A percentile compares a stretch with the other conserved stretches of the same genome.
Conservation (phyloP, 306 rosid genomes). For the Vigna angularis region DNA sequence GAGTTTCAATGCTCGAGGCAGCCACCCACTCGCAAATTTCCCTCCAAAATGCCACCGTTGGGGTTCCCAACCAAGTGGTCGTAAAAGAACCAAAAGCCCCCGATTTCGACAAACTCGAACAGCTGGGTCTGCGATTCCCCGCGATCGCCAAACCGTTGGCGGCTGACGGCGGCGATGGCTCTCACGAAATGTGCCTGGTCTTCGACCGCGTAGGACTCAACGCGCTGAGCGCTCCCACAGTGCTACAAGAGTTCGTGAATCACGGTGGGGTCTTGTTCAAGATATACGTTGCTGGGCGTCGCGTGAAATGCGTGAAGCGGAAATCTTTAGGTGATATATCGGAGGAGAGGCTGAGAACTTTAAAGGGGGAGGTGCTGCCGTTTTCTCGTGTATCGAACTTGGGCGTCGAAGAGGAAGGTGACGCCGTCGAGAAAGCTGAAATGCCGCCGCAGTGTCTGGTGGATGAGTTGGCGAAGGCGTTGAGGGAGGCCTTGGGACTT, state of each 20-base stretch:
- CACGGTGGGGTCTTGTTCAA: conserved; percentile 81
- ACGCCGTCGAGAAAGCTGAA: conserved; percentile 43
- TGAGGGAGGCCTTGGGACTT: conserved; percentile 61
- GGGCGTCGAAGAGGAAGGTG: not conserved
- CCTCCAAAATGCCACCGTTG: conserved; percentile 19
- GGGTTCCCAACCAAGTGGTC: conserved; percentile 44
- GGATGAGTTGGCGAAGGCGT: conserved; percentile 43
- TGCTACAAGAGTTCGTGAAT: conserved; percentile 74
- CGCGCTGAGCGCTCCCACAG: conserved; percentile 41
- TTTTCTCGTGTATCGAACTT: conserved; percentile 63
- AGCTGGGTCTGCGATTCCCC: conserved; percentile 41
- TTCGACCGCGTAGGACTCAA: conserved; percentile 51
- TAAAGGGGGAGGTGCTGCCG: conserved; percentile 41
- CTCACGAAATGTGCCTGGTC: conserved; percentile 63
- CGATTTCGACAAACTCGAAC: not conserved
- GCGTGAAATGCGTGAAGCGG: conserved; percentile 62
- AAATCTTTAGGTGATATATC: conserved; percentile 58
- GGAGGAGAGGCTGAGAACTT: conserved; percentile 29
- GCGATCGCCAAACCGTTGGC: conserved; percentile 51
- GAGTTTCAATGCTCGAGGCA: conserved; percentile 49
- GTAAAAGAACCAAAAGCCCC: conserved; percentile 12
- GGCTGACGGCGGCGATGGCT: conserved; percentile 41
- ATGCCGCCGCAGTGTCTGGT: conserved; percentile 56
- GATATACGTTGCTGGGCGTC: conserved; percentile 68
- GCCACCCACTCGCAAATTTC: conserved; percentile 8